Evolutionary conservation across 176 grass and related monocot genomes (phyloP), one percentile per base, ranked within the genome.

Genomic region (Rhipidocladum racemiflorum): DNA sequence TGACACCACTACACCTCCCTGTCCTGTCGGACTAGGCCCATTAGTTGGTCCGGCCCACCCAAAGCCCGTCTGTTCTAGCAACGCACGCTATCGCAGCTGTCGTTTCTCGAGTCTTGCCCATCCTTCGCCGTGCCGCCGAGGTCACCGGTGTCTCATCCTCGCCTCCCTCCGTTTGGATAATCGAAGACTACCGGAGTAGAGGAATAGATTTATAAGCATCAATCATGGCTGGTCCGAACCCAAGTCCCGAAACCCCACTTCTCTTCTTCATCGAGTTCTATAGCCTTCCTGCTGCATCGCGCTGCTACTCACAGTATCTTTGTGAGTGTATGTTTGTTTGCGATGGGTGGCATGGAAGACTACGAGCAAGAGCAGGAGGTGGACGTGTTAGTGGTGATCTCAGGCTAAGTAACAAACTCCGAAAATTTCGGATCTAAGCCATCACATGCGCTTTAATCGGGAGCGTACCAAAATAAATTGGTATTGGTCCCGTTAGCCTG

Each of bases 331-430:
- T 65, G 70, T 10, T 64, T 49, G 32, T 57, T 12, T 74, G 67
- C 48, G 35, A 51, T 59, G 77, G n/a, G n/a, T 27, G 63, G 63
- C 57, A 49, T 53, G 45, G 72, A 82, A 99, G 92, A 99, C 59
- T 88, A 88, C 85, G 83, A 66, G 79, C 96, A 99, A 89, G 96
- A 99, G 85, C 92, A 98, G 85, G 96, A 99, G 76, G 95, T 95
- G 92, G 96, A 99, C 84, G 87, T 95, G n/a, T n/a, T n/a, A n/a
- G n/a, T n/a, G n/a, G n/a, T n/a, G n/a, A n/a, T n/a, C n/a, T n/a
- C n/a, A n/a, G n/a, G n/a, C n/a, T n/a, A n/a, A n/a, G n/a, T n/a
- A n/a, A n/a, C n/a, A n/a, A n/a, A n/a, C n/a, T n/a, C n/a, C n/a
- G n/a, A n/a, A n/a, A n/a, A n/a, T n/a, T n/a, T n/a, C n/a, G n/a